Evolutionary conservation across 768 basidiomycete species (phyloP), one percentile per base, ranked within the genome.

Genomic region (Pleurotus eryngii): DNA sequence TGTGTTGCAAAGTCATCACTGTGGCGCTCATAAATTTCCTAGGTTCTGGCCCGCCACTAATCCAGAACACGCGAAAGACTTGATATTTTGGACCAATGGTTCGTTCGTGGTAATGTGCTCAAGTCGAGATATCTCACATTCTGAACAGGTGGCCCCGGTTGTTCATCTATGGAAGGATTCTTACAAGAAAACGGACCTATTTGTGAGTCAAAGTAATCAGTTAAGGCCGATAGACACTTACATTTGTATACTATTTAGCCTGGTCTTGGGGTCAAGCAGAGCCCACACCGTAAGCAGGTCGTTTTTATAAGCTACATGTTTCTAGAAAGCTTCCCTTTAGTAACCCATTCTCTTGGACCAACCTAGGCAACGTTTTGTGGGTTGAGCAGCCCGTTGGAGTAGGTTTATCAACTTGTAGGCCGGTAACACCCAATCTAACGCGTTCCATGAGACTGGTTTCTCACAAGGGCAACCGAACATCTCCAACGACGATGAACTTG

Each of bases 41-140:
- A 87, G 87, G 86, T 85, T 88, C 64, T 89, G 85, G 77, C 87
- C 86, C 14, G 81, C 86, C 0, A 84, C 82, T 42, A 83, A 85
- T 24, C 68, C 78, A 40, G 76, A 81, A 11, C 83, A 81, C 60
- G 68, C 76, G 0, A 82, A 88, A 59, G 82, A 87, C 60, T 61
- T 89, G 18, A 74, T 86, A 17, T 85, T 87, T 65, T 88, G 86
- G 87, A 86, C 74, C 3, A 78, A 77, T 55, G 69, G 72, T 73
- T 49, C 47, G 56, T 39, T 5, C 42, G 49, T 35, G 1, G 1
- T 37, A 9, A 12, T 14, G 7, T 37, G 9, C 22, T 18, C 18
- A 17, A 58, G 46, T 46, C 51, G 1, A 37, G 45, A 17, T 35
- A 61, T 76, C 68, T 74, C 73, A 64, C 4, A 75, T 74, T 62